Evolutionary conservation across 2,329 filamentous ascomycete species (phyloP).

Genomic region (Colletotrichum sp.): DNA sequence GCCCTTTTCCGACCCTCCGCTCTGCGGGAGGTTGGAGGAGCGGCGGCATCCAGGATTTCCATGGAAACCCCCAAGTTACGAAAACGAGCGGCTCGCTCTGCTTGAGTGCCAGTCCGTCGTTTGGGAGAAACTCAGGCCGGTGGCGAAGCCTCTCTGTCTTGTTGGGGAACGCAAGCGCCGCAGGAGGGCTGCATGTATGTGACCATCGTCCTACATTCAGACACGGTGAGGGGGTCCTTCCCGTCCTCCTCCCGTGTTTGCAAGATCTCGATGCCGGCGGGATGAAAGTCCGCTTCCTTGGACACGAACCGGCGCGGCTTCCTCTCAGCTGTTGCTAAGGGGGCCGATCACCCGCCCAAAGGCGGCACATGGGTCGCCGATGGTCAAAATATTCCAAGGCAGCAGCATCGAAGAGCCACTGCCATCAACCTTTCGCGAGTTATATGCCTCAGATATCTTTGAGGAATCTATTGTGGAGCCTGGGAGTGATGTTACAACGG

Average conservation of each 20-base stretch:
- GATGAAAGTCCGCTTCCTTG: not conserved
- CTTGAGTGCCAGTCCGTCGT: fast-evolving
- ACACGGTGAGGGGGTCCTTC: not conserved
- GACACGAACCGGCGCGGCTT: not conserved
- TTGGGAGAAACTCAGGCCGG: not conserved
- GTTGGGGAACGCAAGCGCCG: not conserved
- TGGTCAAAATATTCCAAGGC: not conserved
- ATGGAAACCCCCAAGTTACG: not conserved
- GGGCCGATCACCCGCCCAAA: not conserved
- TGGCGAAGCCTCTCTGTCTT: not conserved
- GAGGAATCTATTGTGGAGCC: not conserved
- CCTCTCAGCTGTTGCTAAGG: not conserved
- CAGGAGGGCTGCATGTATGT: not conserved
- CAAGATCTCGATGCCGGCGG: not conserved
- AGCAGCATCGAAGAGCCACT: not conserved
- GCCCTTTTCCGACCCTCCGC: not conserved
- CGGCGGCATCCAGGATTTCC: not conserved
- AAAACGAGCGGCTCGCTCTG: not conserved
- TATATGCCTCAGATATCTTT: not conserved
- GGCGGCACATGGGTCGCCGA: not conserved
- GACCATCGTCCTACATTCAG: not conserved
- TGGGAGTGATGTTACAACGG: not conserved
- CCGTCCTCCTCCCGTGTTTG: not conserved
- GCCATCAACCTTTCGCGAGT: not conserved
- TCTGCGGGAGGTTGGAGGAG: not conserved